Evolutionary conservation across 1,284 basidiomycete species (phyloP), one percentile per base, ranked within the genome.

Genomic region (Sporisorium reilianum): DNA sequence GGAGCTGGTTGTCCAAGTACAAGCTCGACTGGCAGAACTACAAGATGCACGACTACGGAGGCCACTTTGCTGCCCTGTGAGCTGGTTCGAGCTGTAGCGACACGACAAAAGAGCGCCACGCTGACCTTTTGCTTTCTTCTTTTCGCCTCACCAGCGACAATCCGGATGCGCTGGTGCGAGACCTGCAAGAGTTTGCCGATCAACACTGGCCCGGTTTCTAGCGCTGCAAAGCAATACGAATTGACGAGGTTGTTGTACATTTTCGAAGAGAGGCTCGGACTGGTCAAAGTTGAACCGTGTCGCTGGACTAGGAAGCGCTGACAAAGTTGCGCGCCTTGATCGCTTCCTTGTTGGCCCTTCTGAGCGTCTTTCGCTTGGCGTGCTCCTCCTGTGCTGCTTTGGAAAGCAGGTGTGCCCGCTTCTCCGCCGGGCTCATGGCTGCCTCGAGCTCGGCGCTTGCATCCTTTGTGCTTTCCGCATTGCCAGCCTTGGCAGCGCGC

Each of bases 281-380:
- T n/a, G n/a, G n/a, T n/a, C n/a, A n/a, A n/a, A n/a, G n/a, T n/a
- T n/a, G n/a, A 7, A 23, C 23, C 20, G 41, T 34, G 45, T 46
- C 2, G 10, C 22, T 32, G 10, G 42, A 8, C 22, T 60, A 80
- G 36, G 74, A 71, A 52, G 80, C 70, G 32, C 70, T 73, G 54
- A 82, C 69, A 65, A 82, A 82, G 72, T 82, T 82, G 14, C 69
- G 68, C 28, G 80, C 76, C 69, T 82, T 82, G 64, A 82, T 82
- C 7, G 66, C 55, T 10, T 74, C 78, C 56, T 79, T 74, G 45
- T 77, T 81, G 6, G 60, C 63, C 63, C 67, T 81, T 36, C 80
- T 72, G 9, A 82, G 56, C 23, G 46, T 41, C 42, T 71, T 75
- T 18, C 70, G 75, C 23, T 57, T 66, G 28, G 49, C 64, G 44